Conservation (phyloP, 2,329 filamentous ascomycete genomes). For the Trichoderma sp. region DNA sequence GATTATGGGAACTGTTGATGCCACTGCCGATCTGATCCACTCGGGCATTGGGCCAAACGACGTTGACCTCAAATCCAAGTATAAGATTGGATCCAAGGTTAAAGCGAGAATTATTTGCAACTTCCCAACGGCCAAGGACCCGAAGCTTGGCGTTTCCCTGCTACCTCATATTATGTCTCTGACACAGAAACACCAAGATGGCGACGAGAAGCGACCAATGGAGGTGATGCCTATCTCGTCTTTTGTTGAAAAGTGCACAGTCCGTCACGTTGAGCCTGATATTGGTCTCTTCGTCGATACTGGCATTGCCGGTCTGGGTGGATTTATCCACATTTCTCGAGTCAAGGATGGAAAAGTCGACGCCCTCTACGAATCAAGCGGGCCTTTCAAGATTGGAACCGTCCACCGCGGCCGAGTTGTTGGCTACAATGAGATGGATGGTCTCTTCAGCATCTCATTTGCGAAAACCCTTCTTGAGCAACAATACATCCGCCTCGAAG, state of each 20-base stretch:
- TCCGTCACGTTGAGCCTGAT: constrained; percentile 74
- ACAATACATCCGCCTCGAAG: constrained; percentile 85
- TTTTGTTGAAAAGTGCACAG: constrained; percentile 71
- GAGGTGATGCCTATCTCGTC: constrained; percentile 68
- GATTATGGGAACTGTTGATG: constrained; percentile 86
- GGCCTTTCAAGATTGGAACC: constrained; percentile 74
- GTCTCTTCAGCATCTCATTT: constrained; percentile 79
- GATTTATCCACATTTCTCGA: constrained; percentile 92
- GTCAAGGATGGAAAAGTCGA: constrained; percentile 90
- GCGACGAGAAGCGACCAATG: constrained; percentile 48
- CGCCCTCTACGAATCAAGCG: constrained; percentile 69
- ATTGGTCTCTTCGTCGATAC: constrained; percentile 79
- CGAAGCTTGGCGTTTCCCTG: constrained; percentile 83
- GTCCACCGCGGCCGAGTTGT: constrained; percentile 78
- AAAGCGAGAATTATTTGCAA: constrained; percentile 86
- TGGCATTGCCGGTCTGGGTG: constrained; percentile 61
- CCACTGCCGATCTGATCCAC: constrained; percentile 86
- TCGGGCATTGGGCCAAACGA: constrained; percentile 71
- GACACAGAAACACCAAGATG: constrained; percentile 39
- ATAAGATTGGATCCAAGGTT: constrained; percentile 78
- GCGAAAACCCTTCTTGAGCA: constrained; percentile 81
- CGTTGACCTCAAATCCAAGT: constrained; percentile 70
- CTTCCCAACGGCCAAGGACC: constrained; percentile 73
- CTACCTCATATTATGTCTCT: constrained; percentile 79
- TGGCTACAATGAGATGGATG: constrained; percentile 84